These are phyloP conservation scores for Kodamaea neixiangensis DNA, from an alignment of 805 yeast genomes.

Conservation along the genomic window DNA sequence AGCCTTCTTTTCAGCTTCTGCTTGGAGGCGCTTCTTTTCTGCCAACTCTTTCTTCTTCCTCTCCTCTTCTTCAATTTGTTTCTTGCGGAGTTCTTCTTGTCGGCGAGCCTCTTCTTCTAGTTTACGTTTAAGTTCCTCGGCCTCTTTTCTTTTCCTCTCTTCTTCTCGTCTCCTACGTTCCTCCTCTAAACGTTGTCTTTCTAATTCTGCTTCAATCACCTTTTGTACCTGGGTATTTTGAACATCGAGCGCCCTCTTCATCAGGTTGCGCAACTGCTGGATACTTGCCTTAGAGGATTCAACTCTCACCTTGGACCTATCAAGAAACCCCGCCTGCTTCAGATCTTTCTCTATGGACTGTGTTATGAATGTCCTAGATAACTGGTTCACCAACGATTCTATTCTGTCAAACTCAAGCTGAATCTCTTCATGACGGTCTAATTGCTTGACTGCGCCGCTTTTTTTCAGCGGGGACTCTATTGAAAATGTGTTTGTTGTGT, in stretches of 20 bases:
- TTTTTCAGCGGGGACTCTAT: background rate
- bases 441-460: background rate
- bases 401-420: slow-evolving; percentile 2
- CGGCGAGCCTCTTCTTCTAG: slow-evolving; percentile 4
- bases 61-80: slow-evolving; percentile 22
- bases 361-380: slow-evolving; percentile 1
- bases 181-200: slow-evolving; percentile 11
- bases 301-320: background rate
- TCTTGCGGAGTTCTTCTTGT: slow-evolving; percentile 5
- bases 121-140: background rate
- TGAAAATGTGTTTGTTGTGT: background rate
- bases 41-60: slow-evolving; percentile 12
- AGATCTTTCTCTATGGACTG: slow-evolving; percentile 1
- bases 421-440: background rate
- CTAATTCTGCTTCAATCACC: slow-evolving; percentile 11
- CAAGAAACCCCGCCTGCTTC: background rate
- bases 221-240: slow-evolving; percentile 13
- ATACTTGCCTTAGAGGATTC: background rate
- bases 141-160: slow-evolving; percentile 13
- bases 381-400: background rate
- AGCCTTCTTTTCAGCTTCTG: slow-evolving; percentile 6
- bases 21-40: slow-evolving; percentile 7
- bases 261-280: background rate
- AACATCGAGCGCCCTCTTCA: background rate
- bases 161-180: slow-evolving; percentile 16